These are phyloP conservation scores for Grosmannia penicillata DNA, from an alignment of 2,329 filamentous ascomycete species.

Conservation along the genomic window DNA sequence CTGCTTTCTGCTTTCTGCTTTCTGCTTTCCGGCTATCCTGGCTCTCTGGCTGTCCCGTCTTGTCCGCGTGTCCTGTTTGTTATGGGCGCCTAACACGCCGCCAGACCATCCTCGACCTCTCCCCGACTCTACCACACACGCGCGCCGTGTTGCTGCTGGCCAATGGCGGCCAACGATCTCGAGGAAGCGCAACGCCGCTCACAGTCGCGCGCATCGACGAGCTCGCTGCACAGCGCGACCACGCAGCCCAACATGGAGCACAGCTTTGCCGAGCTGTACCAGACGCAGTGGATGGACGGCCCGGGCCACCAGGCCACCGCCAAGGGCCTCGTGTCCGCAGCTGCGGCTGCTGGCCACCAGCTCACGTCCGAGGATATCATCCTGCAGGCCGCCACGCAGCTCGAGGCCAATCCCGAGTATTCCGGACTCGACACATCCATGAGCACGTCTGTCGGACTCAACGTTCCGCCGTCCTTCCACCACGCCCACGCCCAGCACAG, in stretches of 20 bases:
- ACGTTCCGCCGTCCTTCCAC: constrained; percentile 27
- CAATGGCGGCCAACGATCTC: constrained; percentile 18
- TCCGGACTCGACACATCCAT: constrained; percentile 32
- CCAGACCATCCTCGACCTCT: neutral
- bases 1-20: neutral
- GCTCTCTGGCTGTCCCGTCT: neutral
- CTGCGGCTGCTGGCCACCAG: constrained; percentile 18
- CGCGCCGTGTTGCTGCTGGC: constrained; percentile 18
- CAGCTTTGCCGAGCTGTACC: constrained; percentile 29
- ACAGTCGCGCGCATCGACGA: constrained; percentile 39
- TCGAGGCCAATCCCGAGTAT: constrained; percentile 34
- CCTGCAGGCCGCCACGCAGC: constrained; percentile 39
- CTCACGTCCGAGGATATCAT: constrained; percentile 46
- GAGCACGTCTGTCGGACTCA: constrained; percentile 26
- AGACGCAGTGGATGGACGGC: constrained; percentile 32
- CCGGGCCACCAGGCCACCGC: constrained; percentile 31
- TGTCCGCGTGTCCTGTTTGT: constrained; percentile 1
- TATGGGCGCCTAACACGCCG: constrained; percentile 1
- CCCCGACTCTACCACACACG: neutral
- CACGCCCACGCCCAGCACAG: constrained; percentile 17
- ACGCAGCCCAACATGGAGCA: constrained; percentile 38
- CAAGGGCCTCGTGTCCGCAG: constrained; percentile 1
- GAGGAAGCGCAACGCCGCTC: constrained; percentile 33
- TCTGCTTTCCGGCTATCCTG: neutral
- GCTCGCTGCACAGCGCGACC: constrained; percentile 38